These are phyloP conservation scores for Neobulgaria alba DNA, from an alignment of 2,329 filamentous ascomycete genomes.

Conservation along the genomic window DNA sequence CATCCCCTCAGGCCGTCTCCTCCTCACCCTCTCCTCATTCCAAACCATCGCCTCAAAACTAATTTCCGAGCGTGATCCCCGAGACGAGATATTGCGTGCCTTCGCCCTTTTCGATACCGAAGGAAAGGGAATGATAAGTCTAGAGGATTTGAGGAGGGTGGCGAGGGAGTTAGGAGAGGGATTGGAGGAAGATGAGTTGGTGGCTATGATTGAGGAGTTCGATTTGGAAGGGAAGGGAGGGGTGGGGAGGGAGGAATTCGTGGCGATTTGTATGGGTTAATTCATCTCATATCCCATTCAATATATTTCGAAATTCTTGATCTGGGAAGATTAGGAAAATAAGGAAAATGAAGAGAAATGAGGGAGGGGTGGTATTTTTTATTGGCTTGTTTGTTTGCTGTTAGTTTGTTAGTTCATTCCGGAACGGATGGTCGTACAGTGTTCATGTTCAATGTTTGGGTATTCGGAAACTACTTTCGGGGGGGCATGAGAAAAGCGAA, in stretches of 20 bases:
- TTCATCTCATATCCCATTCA: background rate
- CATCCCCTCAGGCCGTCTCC: constrained; percentile 45
- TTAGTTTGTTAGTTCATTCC: too few relatives aligned
- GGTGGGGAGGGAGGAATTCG: constrained; percentile 59
- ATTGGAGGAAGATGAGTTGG: constrained; percentile 83
- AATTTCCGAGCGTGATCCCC: constrained; percentile 74
- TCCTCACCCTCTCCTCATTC: constrained; percentile 65
- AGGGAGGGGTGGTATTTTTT: too few relatives aligned
- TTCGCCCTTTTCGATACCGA: constrained; percentile 92
- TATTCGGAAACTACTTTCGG: too few relatives aligned
- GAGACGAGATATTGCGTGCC: constrained; percentile 83
- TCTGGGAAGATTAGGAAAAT: too few relatives aligned
- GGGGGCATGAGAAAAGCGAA: too few relatives aligned
- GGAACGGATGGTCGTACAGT: too few relatives aligned
- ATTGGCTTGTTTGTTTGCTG: too few relatives aligned
- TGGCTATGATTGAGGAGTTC: constrained; percentile 97
- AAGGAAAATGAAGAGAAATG: too few relatives aligned
- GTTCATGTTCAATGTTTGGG: too few relatives aligned
- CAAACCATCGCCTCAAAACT: constrained; percentile 70
- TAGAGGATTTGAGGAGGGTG: constrained; percentile 80
- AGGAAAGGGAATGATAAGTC: constrained; percentile 80
- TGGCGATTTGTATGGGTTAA: constrained; percentile 31
- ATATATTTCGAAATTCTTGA: too few relatives aligned
- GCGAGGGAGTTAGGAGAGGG: constrained; percentile 88
- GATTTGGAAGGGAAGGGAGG: constrained; percentile 88